Evolutionary conservation across 177 flowering plant species (phyloP).

Genomic region (Vitis hybrid): DNA sequence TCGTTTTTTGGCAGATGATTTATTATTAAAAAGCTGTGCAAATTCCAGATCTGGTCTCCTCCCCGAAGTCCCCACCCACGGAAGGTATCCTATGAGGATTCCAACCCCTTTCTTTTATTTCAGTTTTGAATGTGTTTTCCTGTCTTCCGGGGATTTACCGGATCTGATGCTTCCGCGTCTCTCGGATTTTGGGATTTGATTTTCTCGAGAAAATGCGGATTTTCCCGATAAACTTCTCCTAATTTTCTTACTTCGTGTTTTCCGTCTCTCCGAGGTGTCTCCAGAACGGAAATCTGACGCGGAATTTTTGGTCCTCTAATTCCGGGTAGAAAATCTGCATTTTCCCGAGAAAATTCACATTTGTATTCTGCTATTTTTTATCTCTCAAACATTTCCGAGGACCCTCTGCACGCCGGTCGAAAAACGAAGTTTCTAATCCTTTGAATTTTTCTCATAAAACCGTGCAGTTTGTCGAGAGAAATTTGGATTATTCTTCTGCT

Average conservation of each 20-base stretch:
- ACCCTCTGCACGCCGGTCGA: background rate
- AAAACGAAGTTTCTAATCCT: background rate
- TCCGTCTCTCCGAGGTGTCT: background rate
- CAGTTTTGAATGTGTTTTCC: background rate
- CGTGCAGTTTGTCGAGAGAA: no score
- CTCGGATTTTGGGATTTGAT: background rate
- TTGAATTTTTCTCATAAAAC: no score
- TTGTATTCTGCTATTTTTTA: background rate
- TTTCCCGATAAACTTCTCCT: background rate
- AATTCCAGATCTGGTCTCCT: no score
- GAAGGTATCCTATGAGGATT: background rate
- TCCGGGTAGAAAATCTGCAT: background rate
- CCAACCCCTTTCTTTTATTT: background rate
- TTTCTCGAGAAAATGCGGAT: background rate
- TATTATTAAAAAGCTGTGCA: no score
- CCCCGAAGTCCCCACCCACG: no score
- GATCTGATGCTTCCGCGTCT: background rate
- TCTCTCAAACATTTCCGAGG: background rate
- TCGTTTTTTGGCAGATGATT: no score
- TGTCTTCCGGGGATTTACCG: no score
- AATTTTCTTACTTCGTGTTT: background rate
- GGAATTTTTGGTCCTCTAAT: background rate
- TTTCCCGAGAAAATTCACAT: constrained; percentile 12
- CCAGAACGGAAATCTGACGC: constrained; percentile 12
- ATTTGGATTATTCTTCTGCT: no score